Conservation (phyloP, 202 grass and related monocot species). For the Dendrocalamus latiflorus region DNA sequence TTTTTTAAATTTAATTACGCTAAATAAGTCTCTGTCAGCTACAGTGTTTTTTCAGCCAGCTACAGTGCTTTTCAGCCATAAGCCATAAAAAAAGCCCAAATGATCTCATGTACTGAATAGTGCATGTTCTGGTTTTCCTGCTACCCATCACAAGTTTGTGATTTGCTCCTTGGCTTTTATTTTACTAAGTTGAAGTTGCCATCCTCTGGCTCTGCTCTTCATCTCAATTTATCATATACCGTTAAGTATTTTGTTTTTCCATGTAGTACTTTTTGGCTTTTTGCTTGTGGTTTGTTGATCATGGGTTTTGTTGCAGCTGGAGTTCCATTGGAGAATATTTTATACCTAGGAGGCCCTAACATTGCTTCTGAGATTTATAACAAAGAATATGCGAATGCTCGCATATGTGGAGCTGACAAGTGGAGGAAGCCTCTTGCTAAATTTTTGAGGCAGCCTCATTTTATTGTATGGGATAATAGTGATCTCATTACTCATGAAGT, state of each 20-base stretch:
- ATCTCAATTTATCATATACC: background rate
- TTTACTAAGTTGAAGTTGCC: background rate
- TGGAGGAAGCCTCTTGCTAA: slow-evolving; percentile 93
- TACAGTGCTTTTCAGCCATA: too few species aligned
- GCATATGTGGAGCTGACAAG: slow-evolving; percentile 87
- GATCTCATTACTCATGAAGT: slow-evolving; percentile 97
- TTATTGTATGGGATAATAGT: slow-evolving; percentile 96
- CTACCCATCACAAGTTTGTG: background rate
- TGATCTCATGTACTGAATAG: background rate
- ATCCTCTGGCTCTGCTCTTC: background rate
- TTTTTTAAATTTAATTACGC: too few species aligned
- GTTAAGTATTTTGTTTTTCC: background rate
- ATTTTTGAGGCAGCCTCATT: slow-evolving; percentile 93
- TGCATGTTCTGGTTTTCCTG: background rate
- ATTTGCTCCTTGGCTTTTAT: background rate
- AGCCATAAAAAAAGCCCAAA: too few species aligned
- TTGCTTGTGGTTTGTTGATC: background rate
- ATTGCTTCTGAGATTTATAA: slow-evolving; percentile 99
- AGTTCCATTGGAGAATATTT: slow-evolving; percentile 74
- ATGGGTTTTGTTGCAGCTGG: slow-evolving; percentile 47
- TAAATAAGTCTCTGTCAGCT: too few species aligned
- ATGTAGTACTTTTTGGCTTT: background rate
- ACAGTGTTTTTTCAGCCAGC: too few species aligned
- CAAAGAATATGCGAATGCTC: slow-evolving; percentile 92
- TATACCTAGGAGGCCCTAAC: slow-evolving; percentile 93